Conservation (phyloP, 83 land plant species). For the Picea abies region DNA sequence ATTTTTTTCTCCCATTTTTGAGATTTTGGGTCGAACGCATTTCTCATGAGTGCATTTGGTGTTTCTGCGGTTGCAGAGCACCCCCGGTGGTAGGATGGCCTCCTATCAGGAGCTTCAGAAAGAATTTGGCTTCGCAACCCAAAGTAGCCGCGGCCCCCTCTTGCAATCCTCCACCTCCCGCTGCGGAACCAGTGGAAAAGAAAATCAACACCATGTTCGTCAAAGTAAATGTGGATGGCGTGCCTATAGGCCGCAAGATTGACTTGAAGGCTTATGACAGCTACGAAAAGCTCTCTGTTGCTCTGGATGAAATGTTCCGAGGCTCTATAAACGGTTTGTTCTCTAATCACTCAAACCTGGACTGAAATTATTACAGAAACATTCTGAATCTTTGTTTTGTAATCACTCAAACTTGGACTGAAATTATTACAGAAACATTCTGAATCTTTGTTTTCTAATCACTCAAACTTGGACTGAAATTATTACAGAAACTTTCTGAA, state of each 20-base stretch:
- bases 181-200: not conserved
- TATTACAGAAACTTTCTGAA: no score
- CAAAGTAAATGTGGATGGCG: slow-evolving; percentile 38
- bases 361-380: no score
- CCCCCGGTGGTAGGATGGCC: no score
- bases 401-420: no score
- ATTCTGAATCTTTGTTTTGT: no score
- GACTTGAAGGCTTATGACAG: slow-evolving; percentile 25
- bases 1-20: not conserved
- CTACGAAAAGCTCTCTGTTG: slow-evolving; percentile 19
- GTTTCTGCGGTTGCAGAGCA: no score
- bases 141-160: not conserved
- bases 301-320: slow-evolving; percentile 28
- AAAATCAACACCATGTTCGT: slow-evolving; percentile 21
- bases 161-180: not conserved
- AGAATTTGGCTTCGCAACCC: slow-evolving; percentile 10
- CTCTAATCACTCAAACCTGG: not conserved
- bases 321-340: slow-evolving; percentile 18
- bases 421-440: no score
- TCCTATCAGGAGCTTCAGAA: not conserved
- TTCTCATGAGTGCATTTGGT: no score
- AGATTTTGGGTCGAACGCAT: no score
- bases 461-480: not conserved
- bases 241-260: slow-evolving; percentile 28
- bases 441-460: not conserved